Base-by-base conservation (phyloP, 1,284 basidiomycete genomes). In the Bondarzewia mesenterica region DNA sequence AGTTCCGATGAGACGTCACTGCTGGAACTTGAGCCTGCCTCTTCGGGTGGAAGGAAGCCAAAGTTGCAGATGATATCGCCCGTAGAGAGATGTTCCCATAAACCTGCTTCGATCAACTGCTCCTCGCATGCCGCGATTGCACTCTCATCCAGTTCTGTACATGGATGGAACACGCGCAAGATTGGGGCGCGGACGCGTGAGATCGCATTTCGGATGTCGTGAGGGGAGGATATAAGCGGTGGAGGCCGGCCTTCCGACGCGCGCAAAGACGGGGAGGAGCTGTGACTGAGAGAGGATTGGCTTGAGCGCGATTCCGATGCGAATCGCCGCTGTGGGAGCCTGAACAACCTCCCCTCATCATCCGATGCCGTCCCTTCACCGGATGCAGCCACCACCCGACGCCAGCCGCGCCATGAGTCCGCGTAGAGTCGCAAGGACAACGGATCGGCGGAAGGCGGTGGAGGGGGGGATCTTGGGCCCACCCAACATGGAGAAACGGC, bases 21-120 rank as follows among this genome's bases (percentile, higher is more conserved):
- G 20, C 20, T 47, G 29, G 42, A 44, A 20, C 38, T 23, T 23
- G 5, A 6, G 10, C 32, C 32, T 8, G 10, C n/a, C 10, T n/a
- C 32, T n/a, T 53, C 58, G 0, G 72, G 70, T 1, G 78, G 79
- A 7, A 89, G 71, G 57, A 79, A 87, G 6, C 86, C 86, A 44
- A 89, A 70, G 60, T 89, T 89, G 62, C 82, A 87, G 20, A 89
- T 73, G 36, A 88, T 63, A 58, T 89, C 86, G 2, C 87, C 86
- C 0, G 73, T 73, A 2, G 80, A 84, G 27, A 89, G 72, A 54
- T 85, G 75, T 8, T 72, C 66, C 85, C 85, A 89, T 5, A 89
- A 69, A 0, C 77, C 82, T 2, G 74, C 72, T 1, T 72, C 69
- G 16, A 75, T 63, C 5, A 89, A 71, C 60, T 87, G 82, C 40